phyloP scores from a whole-genome alignment of 2,329 filamentous ascomycete species.

The Fulvia fulva region DNA sequence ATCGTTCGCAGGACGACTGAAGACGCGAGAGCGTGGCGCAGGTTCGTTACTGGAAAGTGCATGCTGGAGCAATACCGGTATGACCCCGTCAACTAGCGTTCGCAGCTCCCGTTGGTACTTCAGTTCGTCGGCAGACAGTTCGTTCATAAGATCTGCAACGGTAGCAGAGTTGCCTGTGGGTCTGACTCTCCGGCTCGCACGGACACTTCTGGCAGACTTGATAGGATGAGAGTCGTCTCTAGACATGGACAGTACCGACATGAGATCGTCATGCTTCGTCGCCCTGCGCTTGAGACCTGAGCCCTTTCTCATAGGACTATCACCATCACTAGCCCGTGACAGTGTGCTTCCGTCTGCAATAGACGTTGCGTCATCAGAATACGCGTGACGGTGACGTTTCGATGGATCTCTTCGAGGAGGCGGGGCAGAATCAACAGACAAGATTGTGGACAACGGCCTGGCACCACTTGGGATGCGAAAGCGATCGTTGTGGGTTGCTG shows the following conservation, averaged over 20 bases:
- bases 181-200: conserved; percentile 63
- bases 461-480: conserved; percentile 45
- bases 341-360: conserved; percentile 24
- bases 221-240: conserved; percentile 62
- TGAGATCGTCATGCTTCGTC: conserved; percentile 88
- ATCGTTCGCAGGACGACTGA: conserved; percentile 42
- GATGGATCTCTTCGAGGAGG: conserved; percentile 1
- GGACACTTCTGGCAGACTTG: conserved; percentile 72
- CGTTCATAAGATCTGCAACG: conserved; percentile 69
- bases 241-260: conserved; percentile 81
- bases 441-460: conserved; percentile 56
- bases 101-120: conserved; percentile 88
- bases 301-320: conserved; percentile 26
- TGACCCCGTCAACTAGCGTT: conserved; percentile 89
- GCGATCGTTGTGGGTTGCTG: conserved; percentile 9
- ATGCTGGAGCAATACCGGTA: conserved; percentile 83
- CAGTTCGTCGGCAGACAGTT: conserved; percentile 76
- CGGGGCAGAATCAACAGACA: conserved; percentile 52
- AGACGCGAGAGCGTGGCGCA: conserved; percentile 23
- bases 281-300: conserved; percentile 62
- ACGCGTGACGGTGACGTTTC: conserved; percentile 21
- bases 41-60: conserved; percentile 70
- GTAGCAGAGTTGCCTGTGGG: conserved; percentile 58
- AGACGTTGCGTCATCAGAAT: conserved; percentile 29
- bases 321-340: conserved; percentile 28